phyloP scores from a whole-genome alignment of 164 flowering plant genomes.

The Vitis rupestris region DNA sequence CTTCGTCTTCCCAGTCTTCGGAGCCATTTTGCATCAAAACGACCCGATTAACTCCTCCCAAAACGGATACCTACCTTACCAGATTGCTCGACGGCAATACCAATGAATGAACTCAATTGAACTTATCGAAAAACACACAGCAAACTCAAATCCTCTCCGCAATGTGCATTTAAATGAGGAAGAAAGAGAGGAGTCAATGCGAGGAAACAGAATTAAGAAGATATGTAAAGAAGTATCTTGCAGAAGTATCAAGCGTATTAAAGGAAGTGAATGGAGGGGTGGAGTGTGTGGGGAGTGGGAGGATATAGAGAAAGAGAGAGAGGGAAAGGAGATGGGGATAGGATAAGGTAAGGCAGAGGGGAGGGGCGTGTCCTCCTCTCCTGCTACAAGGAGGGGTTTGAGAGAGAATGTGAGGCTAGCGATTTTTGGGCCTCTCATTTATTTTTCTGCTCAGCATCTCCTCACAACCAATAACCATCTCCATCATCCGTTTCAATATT shows the following conservation, averaged over 20 bases:
- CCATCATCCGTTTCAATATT: too few species aligned
- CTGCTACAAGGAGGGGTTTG: neutral
- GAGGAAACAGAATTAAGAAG: neutral
- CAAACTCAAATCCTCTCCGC: neutral
- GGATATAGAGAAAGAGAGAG: constrained; percentile 7
- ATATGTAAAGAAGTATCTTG: too few species aligned
- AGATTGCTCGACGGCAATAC: neutral
- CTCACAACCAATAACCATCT: neutral
- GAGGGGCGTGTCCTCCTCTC: neutral
- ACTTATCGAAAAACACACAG: constrained; percentile 3
- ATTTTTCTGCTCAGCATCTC: constrained; percentile 5
- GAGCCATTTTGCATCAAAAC: constrained; percentile 62
- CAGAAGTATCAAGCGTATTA: too few species aligned
- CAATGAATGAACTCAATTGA: constrained; percentile 5
- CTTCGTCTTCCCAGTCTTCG: constrained; percentile 73
- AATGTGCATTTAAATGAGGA: neutral
- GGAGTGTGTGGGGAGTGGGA: constrained; percentile 6
- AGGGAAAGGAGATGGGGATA: constrained; percentile 29
- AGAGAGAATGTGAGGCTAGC: constrained; percentile 26
- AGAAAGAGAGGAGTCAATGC: neutral
- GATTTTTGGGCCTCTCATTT: constrained; percentile 66
- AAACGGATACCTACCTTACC: neutral
- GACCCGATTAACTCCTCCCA: neutral
- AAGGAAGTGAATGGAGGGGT: neutral
- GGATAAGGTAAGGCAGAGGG: constrained; percentile 47